Evolutionary conservation across 805 yeast genomes (phyloP).

Genomic region (Candida silvatica): DNA sequence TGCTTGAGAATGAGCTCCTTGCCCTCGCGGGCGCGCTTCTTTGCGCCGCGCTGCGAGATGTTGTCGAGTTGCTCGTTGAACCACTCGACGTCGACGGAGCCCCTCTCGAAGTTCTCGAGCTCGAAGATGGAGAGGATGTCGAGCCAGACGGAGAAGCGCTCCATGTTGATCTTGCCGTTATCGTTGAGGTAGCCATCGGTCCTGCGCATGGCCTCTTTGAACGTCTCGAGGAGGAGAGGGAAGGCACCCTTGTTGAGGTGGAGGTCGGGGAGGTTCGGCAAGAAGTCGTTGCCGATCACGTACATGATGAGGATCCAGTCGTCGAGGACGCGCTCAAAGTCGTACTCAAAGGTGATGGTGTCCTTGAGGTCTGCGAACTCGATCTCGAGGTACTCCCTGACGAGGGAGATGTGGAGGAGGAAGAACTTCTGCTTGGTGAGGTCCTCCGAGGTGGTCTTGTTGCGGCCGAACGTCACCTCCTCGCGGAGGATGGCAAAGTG

Average conservation of each 20-base stretch:
- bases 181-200: conserved; percentile 82
- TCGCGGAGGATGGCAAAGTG: conserved; percentile 91
- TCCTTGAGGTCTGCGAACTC: conserved; percentile 72
- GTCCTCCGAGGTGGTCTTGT: conserved; percentile 26
- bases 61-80: conserved; percentile 78
- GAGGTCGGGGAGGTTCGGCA: conserved; percentile 92
- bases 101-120: conserved; percentile 74
- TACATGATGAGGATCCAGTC: conserved; percentile 89
- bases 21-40: conserved; percentile 56
- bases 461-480: conserved; percentile 81
- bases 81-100: conserved; percentile 84
- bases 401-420: conserved; percentile 74
- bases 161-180: conserved; percentile 71
- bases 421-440: conserved; percentile 75
- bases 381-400: conserved; percentile 83
- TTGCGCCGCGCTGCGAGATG: conserved; percentile 65
- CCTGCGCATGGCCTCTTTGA: conserved; percentile 67
- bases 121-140: conserved; percentile 73
- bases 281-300: conserved; percentile 95
- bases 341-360: conserved; percentile 55
- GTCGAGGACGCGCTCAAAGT: conserved; percentile 84
- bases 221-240: conserved; percentile 83
- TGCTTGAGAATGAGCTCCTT: conserved; percentile 57
- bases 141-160: conserved; percentile 68
- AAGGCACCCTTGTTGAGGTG: conserved; percentile 94